A percentile compares a stretch with the other conserved stretches of the same genome.
Conservation (phyloP, 164 flowering plant species). For the Stephania japonica region DNA sequence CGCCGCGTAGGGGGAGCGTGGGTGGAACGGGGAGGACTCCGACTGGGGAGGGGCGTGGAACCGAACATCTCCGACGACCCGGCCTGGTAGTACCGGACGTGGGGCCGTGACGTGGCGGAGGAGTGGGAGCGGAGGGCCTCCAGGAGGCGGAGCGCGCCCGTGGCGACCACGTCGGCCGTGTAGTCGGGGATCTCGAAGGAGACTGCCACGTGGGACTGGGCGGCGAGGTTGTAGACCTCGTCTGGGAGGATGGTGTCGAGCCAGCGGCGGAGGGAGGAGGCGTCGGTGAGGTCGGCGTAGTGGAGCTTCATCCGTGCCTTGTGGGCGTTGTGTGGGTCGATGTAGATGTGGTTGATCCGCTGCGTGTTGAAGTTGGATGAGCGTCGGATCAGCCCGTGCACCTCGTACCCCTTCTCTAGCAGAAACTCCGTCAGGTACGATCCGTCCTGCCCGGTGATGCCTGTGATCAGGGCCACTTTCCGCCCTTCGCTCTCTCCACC, state of each 20-base stretch:
- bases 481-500: too few relatives aligned
- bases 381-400: slow-evolving; percentile 89
- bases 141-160: slow-evolving; percentile 86
- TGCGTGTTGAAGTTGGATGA: slow-evolving; percentile 97
- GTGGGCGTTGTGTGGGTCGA: slow-evolving; percentile 82
- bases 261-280: slow-evolving; percentile 96
- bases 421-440: slow-evolving; percentile 94
- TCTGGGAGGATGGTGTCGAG: slow-evolving; percentile 75
- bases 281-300: slow-evolving; percentile 88
- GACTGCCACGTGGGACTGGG: slow-evolving; percentile 95
- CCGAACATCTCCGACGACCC: slow-evolving; percentile 98
- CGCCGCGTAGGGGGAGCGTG: slow-evolving; percentile 91
- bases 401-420: slow-evolving; percentile 66
- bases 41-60: slow-evolving; percentile 91
- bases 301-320: slow-evolving; percentile 86
- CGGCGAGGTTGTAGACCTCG: slow-evolving; percentile 95
- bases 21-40: slow-evolving; percentile 80
- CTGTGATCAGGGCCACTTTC: slow-evolving; percentile 73
- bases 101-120: slow-evolving; percentile 65
- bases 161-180: slow-evolving; percentile 96
- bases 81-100: slow-evolving; percentile 78
- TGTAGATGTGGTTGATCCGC: slow-evolving; percentile 91
- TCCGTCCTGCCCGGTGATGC: slow-evolving; percentile 96
- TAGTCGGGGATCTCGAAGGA: slow-evolving; percentile 97
- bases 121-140: too few relatives aligned